These are phyloP conservation scores for Beauveria scarabaeidicola DNA, from an alignment of 2,329 filamentous ascomycete species.

Conservation along the genomic window DNA sequence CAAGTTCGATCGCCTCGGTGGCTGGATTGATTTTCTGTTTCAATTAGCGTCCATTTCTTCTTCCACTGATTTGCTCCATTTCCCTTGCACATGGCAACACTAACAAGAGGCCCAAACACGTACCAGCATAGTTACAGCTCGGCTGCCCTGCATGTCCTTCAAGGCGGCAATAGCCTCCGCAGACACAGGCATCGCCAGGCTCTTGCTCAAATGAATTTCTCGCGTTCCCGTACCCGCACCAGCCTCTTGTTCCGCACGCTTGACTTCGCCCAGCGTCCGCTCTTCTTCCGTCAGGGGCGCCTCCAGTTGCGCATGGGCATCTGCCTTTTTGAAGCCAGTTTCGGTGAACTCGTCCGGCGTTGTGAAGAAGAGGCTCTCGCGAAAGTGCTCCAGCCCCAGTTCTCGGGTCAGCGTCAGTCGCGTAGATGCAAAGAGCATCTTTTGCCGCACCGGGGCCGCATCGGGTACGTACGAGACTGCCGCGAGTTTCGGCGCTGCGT, in stretches of 20 bases:
- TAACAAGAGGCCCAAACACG: constrained; percentile 19
- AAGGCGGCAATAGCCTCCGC: constrained; percentile 58
- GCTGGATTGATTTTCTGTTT: constrained; percentile 61
- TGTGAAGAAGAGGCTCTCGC: constrained; percentile 67
- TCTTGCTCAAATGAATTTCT: constrained; percentile 52
- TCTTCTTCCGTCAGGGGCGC: constrained; percentile 77
- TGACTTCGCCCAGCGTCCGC: constrained; percentile 60
- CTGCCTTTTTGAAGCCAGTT: constrained; percentile 63
- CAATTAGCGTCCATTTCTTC: background rate
- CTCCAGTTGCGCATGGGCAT: constrained; percentile 53
- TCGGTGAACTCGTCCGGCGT: constrained; percentile 59
- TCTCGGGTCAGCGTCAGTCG: constrained; percentile 67
- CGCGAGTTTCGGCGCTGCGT: constrained; percentile 48
- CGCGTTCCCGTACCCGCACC: constrained; percentile 55
- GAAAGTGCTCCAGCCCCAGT: constrained; percentile 69
- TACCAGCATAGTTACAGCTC: constrained; percentile 57
- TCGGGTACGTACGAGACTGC: constrained; percentile 75
- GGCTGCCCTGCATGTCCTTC: constrained; percentile 46
- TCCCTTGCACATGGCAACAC: too few species aligned
- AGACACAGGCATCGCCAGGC: constrained; percentile 48
- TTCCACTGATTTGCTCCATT: background rate
- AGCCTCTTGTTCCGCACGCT: constrained; percentile 66
- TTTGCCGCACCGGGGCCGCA: constrained; percentile 68
- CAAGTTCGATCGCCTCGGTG: constrained; percentile 61
- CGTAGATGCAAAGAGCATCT: constrained; percentile 78